phyloP scores from a whole-genome alignment of 2,329 filamentous ascomycete species.

The Apiospora malaysiana region DNA sequence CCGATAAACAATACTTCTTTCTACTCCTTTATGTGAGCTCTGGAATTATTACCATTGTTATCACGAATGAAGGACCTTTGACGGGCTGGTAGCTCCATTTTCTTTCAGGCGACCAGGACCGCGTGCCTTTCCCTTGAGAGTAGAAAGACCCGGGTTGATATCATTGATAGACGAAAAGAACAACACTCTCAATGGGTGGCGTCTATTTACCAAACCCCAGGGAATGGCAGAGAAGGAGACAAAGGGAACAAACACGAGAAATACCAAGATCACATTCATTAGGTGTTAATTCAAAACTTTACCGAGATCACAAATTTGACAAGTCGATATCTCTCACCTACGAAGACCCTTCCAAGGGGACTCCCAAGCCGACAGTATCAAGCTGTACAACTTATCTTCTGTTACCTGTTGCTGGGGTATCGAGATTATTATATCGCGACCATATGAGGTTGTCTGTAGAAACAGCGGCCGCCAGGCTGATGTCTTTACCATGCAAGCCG shows the following conservation, averaged over 20 bases:
- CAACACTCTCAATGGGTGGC: neutral
- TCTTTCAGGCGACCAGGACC: neutral
- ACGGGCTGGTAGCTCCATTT: neutral
- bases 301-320: no score
- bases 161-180: neutral
- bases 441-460: neutral
- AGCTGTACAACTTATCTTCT: no score
- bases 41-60: neutral
- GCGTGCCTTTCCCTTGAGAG: neutral
- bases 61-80: neutral
- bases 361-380: no score
- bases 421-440: neutral
- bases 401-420: no score
- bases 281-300: no score
- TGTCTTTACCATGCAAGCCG: neutral
- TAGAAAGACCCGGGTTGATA: neutral
- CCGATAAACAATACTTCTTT: slow-evolving; percentile 1
- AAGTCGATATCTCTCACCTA: no score
- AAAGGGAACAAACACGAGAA: neutral
- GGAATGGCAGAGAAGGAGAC: no score
- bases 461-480: neutral
- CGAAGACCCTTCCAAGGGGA: no score
- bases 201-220: no score
- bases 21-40: neutral
- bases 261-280: no score